Percentiles rank a stretch among this genome's conserved stretches.
phyloP scores from a whole-genome alignment of 495 filamentous ascomycete genomes.

The Tuber indicum region DNA sequence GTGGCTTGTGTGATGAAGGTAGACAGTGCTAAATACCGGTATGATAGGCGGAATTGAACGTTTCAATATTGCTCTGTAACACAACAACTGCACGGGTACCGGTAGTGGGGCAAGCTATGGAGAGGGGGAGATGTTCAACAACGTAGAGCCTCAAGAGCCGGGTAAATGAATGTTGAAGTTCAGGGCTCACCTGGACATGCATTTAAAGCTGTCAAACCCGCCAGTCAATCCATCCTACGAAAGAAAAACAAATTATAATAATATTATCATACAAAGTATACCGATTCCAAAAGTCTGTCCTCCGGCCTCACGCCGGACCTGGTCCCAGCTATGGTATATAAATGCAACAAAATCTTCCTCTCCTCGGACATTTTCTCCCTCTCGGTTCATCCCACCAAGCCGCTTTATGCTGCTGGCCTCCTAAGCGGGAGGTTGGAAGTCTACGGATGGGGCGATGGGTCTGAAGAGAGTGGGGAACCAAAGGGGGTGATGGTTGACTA shows the following conservation, averaged over 20 bases:
- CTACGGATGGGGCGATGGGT: slow-evolving; percentile 60
- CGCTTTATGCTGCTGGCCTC: slow-evolving; percentile 78
- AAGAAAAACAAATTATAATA: neutral
- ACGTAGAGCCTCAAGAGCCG: neutral
- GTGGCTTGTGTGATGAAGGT: neutral
- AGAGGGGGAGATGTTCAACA: neutral
- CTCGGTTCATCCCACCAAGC: slow-evolving; percentile 72
- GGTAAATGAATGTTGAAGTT: neutral
- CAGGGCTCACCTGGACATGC: neutral
- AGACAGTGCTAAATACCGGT: neutral
- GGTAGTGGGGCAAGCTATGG: neutral
- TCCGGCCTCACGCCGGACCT: neutral
- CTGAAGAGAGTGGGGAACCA: slow-evolving; percentile 29
- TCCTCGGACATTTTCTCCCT: slow-evolving; percentile 82
- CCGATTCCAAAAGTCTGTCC: neutral
- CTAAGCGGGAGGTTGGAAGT: slow-evolving; percentile 79
- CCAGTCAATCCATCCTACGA: neutral
- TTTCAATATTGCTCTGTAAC: neutral
- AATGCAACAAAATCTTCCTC: slow-evolving; percentile 54
- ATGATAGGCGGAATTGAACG: neutral
- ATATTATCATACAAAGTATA: neutral
- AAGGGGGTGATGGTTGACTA: slow-evolving; percentile 42
- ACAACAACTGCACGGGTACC: neutral
- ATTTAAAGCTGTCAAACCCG: neutral
- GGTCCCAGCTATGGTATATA: slow-evolving; percentile 23